phyloP scores from a whole-genome alignment of 2,329 filamentous ascomycete species.

The Knufia petricola region DNA sequence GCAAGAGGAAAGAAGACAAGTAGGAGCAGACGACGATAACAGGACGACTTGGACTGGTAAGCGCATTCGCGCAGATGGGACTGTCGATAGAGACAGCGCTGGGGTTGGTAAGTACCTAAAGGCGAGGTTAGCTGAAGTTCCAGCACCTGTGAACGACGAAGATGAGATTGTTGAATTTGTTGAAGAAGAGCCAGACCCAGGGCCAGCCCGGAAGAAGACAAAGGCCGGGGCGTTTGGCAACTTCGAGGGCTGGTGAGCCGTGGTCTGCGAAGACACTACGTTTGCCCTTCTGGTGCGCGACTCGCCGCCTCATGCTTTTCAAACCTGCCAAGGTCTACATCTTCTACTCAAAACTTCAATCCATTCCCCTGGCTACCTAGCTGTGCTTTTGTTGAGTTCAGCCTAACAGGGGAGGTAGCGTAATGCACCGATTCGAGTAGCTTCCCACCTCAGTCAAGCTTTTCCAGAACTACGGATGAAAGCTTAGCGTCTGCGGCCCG shows the following conservation, averaged over 20 bases:
- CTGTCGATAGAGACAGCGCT: slow-evolving; percentile 36
- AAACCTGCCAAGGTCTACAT: too few relatives aligned
- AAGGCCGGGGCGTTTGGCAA: slow-evolving; percentile 76
- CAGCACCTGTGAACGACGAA: slow-evolving; percentile 28
- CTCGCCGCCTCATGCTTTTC: too few relatives aligned
- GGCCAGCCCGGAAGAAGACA: slow-evolving; percentile 70
- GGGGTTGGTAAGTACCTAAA: slow-evolving; percentile 77
- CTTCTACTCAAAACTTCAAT: too few relatives aligned
- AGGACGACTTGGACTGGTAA: slow-evolving; percentile 95
- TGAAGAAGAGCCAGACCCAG: slow-evolving; percentile 53
- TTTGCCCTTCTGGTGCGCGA: too few relatives aligned
- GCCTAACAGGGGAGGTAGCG: too few relatives aligned
- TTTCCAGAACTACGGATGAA: neutral
- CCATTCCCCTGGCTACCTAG: too few relatives aligned
- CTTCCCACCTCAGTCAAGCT: neutral
- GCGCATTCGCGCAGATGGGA: slow-evolving; percentile 61
- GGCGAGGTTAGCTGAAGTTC: slow-evolving; percentile 34
- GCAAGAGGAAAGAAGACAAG: slow-evolving; percentile 22
- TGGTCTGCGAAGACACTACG: too few relatives aligned
- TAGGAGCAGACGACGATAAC: slow-evolving; percentile 61
- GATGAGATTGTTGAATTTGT: slow-evolving; percentile 54
- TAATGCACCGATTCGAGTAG: too few relatives aligned
- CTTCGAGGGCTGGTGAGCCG: slow-evolving; percentile 74
- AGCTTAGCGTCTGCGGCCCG: neutral
- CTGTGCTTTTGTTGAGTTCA: too few relatives aligned